Base-by-base conservation (phyloP, 2,329 filamentous ascomycete species). In the Ambrosiella xylebori region DNA sequence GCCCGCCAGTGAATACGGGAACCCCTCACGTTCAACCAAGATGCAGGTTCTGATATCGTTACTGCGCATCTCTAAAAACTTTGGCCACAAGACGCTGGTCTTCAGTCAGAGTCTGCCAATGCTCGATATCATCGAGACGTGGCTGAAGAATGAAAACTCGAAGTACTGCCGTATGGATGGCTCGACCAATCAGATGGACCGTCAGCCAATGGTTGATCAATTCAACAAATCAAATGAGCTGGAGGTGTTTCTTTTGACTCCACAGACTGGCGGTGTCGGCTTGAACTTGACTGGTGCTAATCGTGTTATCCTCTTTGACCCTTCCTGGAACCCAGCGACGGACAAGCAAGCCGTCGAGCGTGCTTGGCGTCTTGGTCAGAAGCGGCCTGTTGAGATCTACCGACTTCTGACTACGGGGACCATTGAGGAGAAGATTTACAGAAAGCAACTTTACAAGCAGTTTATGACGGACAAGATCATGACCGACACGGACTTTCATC, bases 381-480 rank as follows among this genome's bases (percentile, higher is more conserved):
- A 94, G 69, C 84, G 86, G 57, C 88, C 95, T 53, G 93, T 98
- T 36, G 90, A 88, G 3, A 95, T 98, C 19, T 98, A 96, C 68
- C 85, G 94, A 40, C 76, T 98, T n/a, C 95, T 98, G 86, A 95
- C 88, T 3, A 88, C 91, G 4, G 93, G 93, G 1, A 98, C 94
- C 0, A 98, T 98, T 27, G 93, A 98, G 67, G 93, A 98, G 70
- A 98, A 98, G 73, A 98, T 98, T 37, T 98, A 97, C 62, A 91
- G 98, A 69, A 85, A 94, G 13, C 93, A 98, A 66, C 93, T 98
- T 55, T 98, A 95, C 76, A 98, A 98, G 70, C 91, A 97, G 65
- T 96, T 97, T 66, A 76, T 98, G 61, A 93, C 89, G 2, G 95
- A 97, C 71, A 97, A 97, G 69, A 90, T 98, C 6, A 70, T 98